phyloP scores from a whole-genome alignment of 139 green algal genomes.

The Yamagishiella unicocca region DNA sequence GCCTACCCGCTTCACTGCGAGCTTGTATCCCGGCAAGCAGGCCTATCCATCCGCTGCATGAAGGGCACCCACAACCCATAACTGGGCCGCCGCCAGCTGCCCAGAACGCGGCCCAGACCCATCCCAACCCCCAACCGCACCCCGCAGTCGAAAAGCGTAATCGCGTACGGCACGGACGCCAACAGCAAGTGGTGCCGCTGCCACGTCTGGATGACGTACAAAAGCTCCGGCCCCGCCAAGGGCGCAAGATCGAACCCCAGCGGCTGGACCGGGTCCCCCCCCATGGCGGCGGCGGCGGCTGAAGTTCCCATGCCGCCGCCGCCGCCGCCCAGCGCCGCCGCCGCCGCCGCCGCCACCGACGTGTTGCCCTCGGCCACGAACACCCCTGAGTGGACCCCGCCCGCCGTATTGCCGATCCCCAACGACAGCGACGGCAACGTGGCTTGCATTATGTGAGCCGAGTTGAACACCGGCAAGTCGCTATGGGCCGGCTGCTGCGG shows the following conservation, averaged over 20 bases:
- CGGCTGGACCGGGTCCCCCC: not conserved
- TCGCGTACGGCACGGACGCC: slow-evolving; percentile 34
- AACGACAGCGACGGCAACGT: slow-evolving; percentile 16
- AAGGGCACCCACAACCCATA: too few species aligned
- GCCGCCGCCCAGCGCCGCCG: too few species aligned
- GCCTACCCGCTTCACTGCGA: too few species aligned
- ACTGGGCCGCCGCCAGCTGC: too few species aligned
- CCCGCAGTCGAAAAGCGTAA: slow-evolving; percentile 45
- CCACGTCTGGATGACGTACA: slow-evolving; percentile 45
- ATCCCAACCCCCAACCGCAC: too few species aligned
- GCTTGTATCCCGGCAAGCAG: too few species aligned
- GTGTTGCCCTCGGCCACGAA: not conserved
- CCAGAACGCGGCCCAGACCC: too few species aligned
- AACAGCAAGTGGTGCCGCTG: slow-evolving; percentile 46
- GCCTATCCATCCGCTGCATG: too few species aligned
- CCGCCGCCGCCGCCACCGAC: not conserved
- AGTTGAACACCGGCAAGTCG: too few species aligned
- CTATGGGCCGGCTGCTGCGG: too few species aligned
- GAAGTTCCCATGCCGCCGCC: not conserved
- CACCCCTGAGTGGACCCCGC: not conserved
- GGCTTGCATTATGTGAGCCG: too few species aligned
- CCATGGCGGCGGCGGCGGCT: not conserved
- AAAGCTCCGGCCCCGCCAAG: slow-evolving; percentile 7
- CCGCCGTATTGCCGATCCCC: not conserved
- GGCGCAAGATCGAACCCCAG: not conserved